phyloP scores from a whole-genome alignment of 2,329 filamentous ascomycete genomes.

The Epichloe gansuensis region DNA sequence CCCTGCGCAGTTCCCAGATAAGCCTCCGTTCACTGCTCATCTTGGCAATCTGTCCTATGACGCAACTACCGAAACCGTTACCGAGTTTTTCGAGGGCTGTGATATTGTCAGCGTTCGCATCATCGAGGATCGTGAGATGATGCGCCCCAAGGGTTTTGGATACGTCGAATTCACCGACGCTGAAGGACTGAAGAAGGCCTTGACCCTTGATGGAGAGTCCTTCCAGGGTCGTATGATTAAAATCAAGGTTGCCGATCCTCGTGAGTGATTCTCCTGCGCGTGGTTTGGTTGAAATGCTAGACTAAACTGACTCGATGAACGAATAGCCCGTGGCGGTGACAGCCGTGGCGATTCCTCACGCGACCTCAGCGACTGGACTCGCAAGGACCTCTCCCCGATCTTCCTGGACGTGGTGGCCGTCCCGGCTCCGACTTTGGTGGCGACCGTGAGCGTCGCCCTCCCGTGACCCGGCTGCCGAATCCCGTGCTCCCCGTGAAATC shows the following conservation, averaged over 20 bases:
- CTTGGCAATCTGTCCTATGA: constrained; percentile 96
- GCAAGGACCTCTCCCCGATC: constrained; percentile 79
- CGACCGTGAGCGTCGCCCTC: constrained; percentile 44
- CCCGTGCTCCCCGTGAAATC: constrained; percentile 55
- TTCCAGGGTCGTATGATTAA: constrained; percentile 85
- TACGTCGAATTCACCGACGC: constrained; percentile 88
- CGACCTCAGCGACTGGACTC: constrained; percentile 82
- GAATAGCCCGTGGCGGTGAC: constrained; percentile 69
- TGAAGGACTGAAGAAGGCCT: constrained; percentile 83
- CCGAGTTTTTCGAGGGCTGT: constrained; percentile 75
- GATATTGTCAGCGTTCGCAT: constrained; percentile 85
- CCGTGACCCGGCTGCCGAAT: constrained; percentile 48
- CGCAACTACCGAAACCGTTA: constrained; percentile 70
- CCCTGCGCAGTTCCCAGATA: constrained; percentile 63
- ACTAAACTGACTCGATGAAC: not conserved
- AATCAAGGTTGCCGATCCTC: constrained; percentile 93
- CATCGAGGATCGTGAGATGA: constrained; percentile 89
- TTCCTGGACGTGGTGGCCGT: constrained; percentile 40
- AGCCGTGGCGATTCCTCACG: constrained; percentile 50
- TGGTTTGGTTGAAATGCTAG: not conserved
- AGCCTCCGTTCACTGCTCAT: constrained; percentile 91
- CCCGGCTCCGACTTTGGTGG: constrained; percentile 36
- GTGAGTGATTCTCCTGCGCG: constrained; percentile 43
- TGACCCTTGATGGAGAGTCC: constrained; percentile 66
- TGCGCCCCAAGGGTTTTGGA: constrained; percentile 93